These are phyloP conservation scores for Annulohypoxylon bovei DNA, from an alignment of 495 filamentous ascomycete species.

Conservation along the genomic window DNA sequence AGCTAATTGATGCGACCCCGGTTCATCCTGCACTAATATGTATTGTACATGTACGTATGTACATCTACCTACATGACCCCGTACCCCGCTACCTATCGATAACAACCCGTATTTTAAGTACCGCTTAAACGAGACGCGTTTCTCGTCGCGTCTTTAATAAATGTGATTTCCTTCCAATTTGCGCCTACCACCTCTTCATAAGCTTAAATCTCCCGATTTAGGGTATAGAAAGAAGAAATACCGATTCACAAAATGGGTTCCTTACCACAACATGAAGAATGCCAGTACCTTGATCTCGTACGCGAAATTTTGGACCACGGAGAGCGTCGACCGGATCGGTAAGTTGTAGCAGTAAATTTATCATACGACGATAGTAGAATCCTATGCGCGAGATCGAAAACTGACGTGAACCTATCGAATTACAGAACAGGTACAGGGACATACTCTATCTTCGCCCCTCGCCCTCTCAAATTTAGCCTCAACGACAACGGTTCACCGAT, in stretches of 20 bases:
- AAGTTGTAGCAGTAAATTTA: conserved; percentile 25
- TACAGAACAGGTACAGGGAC: conserved; percentile 93
- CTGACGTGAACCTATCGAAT: background rate
- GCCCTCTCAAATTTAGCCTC: conserved; percentile 85
- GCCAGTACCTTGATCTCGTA: conserved; percentile 82
- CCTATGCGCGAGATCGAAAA: background rate
- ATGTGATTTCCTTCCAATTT: conserved; percentile 10
- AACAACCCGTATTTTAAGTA: background rate
- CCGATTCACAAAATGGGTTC: conserved; percentile 17
- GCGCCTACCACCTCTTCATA: background rate
- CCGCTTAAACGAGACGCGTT: conserved; percentile 37
- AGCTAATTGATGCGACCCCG: too few relatives aligned
- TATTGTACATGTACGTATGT: background rate
- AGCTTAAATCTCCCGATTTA: background rate
- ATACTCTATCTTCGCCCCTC: conserved; percentile 85
- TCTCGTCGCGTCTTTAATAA: conserved; percentile 26
- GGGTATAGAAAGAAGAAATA: background rate
- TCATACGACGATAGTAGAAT: background rate
- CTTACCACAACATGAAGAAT: conserved; percentile 67
- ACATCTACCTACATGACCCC: background rate
- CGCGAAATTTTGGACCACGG: conserved; percentile 77
- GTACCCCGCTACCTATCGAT: background rate
- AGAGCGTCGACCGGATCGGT: conserved; percentile 84
- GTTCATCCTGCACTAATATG: background rate
- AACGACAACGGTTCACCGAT: conserved; percentile 67